Evolutionary conservation across 169 alveolate genomes (phyloP), one percentile per base, ranked within the genome.

Genomic region (Perkinsus olseni): DNA sequence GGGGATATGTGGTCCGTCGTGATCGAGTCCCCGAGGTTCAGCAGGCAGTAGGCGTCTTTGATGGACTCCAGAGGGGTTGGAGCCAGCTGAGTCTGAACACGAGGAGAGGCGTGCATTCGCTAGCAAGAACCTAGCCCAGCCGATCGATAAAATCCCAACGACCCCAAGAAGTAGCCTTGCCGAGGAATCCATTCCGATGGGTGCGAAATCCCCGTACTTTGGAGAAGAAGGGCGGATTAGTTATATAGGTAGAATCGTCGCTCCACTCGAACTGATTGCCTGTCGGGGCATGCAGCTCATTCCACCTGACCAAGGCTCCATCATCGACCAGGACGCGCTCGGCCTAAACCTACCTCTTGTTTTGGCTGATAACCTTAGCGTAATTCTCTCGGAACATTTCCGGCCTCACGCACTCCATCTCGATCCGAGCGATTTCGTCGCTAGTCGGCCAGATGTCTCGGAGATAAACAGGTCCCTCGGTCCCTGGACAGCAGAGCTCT

Each of bases 1-100:
- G 99, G 99, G 8, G 99, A 97, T 45, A 98, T 98, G 96, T 98
- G 99, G 94, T 98, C 99, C 31, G 99, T 98, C 48, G 99, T 98
- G 92, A 98, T 98, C 38, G 98, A 97, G 94, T 98, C 99, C 50
- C 99, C 99, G 34, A 96, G 92, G 48, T 95, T 95, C 74, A 96
- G 91, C 50, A 97, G 95, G 92, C 96, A 93, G 92, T 92, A 91
- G 38, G 95, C 95, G 36, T 48, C 91, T 1, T 74, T 62, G 92
- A 94, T 92, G 82, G 82, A 74, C 92, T 91, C 74, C 3, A 38
- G 62, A 6, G 20, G 92, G 6, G 91, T 24, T 10, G 31, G 91
- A 10, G 1, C n/a, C 74, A 38, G 51, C 95, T 91, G 48, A 45
- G 94, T 93, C 95, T 93, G 92, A 6, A 74, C 45, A 36, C 38